Base-by-base conservation (phyloP, 768 basidiomycete genomes). In the Panaeolus papilionaceus region DNA sequence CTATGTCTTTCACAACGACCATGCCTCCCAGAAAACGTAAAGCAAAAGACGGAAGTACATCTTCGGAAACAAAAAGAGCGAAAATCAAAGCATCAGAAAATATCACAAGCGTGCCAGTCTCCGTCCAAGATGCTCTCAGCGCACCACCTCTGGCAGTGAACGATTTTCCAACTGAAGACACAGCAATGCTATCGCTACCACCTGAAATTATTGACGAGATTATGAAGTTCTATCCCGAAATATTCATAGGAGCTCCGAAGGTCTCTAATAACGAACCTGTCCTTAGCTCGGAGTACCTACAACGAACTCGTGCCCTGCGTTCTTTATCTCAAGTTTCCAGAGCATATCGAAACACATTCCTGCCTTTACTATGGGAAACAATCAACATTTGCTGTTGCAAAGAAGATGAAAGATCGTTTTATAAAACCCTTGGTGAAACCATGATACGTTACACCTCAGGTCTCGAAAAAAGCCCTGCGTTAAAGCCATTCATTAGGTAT, bases 281-380 rank as follows among this genome's bases (percentile, higher is more conserved):
- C 39, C 65, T 70, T 5, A 66, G 23, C 8, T 14, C 33, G 4
- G 38, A 64, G 47, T 72, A 71, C 58, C 62, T 69, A 12, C 64
- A 61, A 61, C 58, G 67, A 23, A 66, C 65, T 9, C 68, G 71
- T 54, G 58, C 51, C 37, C 64, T 74, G 18, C 71, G 71, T 10
- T 66, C 70, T 10, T 63, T 74, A 37, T 72, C 71, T 10, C 73
- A 71, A 66, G 70, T 71, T 16, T 73, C 63, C 62, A 70, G 67
- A 44, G 67, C 70, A 1, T 69, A 71, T 63, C 67, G 71, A 58
- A 62, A 65, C 8, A 61, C 20, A 44, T 72, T 70, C 58, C 62
- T 70, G 40, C 69, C 69, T 12, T 26, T 66, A 38, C 45, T 68
- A 23, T 73, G 72, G 71, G 66, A 71, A 26, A 26, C 39, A 9